Evolutionary conservation across 495 filamentous ascomycete genomes (phyloP), one percentile per base, ranked within the genome.

Genomic region (Physcia stellaris): DNA sequence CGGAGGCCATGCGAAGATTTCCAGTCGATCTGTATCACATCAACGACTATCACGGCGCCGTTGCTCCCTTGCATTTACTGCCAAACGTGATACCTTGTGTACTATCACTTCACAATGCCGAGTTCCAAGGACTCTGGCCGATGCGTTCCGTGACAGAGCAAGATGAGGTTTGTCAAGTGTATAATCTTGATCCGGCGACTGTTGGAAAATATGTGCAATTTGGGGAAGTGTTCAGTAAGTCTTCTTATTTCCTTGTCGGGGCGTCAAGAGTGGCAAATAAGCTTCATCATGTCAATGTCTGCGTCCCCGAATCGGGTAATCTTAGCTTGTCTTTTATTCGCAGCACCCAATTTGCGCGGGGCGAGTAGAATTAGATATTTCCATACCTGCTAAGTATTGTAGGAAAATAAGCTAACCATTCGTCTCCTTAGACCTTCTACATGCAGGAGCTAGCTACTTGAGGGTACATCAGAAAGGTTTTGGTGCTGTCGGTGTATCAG

Each of bases 41-140:
- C 50, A 86, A 86, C 54, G 80, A 86, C 52, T 86, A 84, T 51
- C 80, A 86, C 43, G 80, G 80, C 22, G 75, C 80, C 15, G 57
- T 79, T 5, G 80, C 80, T 26, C 79, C 78, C 9, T 59, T 85
- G 6, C 79, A 86, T 42, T 63, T 82, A 13, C 63, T 83, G 3
- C 80, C 80, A 11, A 58, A 70, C 24, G 78, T 66, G 2, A 67
- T 78, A 29, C 75, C 74, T 0, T 69, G 68, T 48, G 75, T 70
- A 43, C 51, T 78, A 12, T 65, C 63, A 18, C 59, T 73, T 20
- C 71, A 76, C 46, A 75, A 82, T 46, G 79, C 76, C 37, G 77
- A 82, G 51, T 82, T 82, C 51, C 77, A 81, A 54, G 75, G 76
- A 30, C 62, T 80, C 35, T 80, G 78, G 75, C 69, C 75, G 22